Conservation (phyloP, 2,329 filamentous ascomycete genomes). For the Talaromyces islandicus region DNA sequence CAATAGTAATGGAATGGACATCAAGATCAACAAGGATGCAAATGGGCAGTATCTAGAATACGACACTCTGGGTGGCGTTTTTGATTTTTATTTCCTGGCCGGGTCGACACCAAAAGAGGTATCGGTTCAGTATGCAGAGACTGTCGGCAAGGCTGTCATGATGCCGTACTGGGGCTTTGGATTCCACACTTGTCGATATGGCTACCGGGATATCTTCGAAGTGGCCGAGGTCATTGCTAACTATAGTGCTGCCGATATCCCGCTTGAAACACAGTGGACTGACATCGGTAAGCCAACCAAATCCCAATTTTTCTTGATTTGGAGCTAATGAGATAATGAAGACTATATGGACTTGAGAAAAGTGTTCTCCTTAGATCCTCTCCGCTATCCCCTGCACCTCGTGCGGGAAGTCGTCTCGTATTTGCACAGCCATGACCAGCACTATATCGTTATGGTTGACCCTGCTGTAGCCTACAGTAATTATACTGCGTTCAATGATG, state of each 20-base stretch:
- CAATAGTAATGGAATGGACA: constrained; percentile 71
- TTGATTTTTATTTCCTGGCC: constrained; percentile 65
- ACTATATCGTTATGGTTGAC: constrained; percentile 75
- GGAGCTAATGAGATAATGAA: neutral
- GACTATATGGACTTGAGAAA: constrained; percentile 34
- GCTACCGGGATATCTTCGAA: constrained; percentile 48
- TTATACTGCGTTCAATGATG: constrained; percentile 51
- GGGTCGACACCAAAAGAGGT: constrained; percentile 56
- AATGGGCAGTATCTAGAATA: constrained; percentile 68
- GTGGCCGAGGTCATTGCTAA: constrained; percentile 41
- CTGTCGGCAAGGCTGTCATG: constrained; percentile 55
- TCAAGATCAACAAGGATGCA: constrained; percentile 62
- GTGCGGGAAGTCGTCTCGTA: constrained; percentile 62
- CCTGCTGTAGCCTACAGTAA: constrained; percentile 33
- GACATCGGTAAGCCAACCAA: constrained; percentile 24
- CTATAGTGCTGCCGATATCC: constrained; percentile 36
- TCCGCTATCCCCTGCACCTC: constrained; percentile 33
- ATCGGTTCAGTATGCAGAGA: constrained; percentile 53
- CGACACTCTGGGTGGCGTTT: constrained; percentile 68
- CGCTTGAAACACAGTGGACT: constrained; percentile 42
- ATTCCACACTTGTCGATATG: constrained; percentile 59
- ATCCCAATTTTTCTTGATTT: neutral
- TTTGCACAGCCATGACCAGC: constrained; percentile 61
- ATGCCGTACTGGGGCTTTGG: constrained; percentile 61
- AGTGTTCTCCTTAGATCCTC: constrained; percentile 35